phyloP scores from a whole-genome alignment of 441 rosid genomes.

The Viola pubescens region DNA sequence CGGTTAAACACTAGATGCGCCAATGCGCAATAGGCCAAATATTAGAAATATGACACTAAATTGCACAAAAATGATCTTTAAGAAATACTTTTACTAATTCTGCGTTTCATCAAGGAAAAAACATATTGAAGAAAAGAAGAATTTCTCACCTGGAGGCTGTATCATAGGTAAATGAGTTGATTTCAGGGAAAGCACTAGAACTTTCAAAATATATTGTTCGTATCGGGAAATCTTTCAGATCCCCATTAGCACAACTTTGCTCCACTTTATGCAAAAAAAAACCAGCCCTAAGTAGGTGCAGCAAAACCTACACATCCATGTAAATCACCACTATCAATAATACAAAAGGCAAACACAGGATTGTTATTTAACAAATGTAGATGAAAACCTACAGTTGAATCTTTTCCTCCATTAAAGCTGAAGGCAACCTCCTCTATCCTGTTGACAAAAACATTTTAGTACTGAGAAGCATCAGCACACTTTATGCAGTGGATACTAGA shows the following conservation, averaged over 20 bases:
- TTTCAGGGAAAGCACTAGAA: conserved; percentile 81
- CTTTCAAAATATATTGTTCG: conserved; percentile 92
- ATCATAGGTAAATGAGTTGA: conserved; percentile 83
- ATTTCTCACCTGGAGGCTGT: conserved; percentile 56
- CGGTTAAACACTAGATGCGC: neutral
- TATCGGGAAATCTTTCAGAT: conserved; percentile 56
- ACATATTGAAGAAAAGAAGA: neutral
- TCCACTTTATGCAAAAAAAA: conserved; percentile 62
- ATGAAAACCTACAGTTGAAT: conserved; percentile 73
- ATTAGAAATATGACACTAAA: neutral
- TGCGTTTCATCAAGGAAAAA: no score
- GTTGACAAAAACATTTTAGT: conserved; percentile 22
- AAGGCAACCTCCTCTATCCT: conserved; percentile 95
- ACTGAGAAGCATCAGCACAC: conserved; percentile 18
- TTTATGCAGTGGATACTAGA: conserved; percentile 4
- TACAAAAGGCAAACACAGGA: conserved; percentile 14
- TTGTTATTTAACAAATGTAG: conserved; percentile 10
- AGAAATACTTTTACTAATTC: neutral
- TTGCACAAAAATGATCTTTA: conserved; percentile 5
- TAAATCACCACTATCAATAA: conserved; percentile 14
- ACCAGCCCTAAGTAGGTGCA: conserved; percentile 98
- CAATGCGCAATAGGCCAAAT: conserved; percentile 6
- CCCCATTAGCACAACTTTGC: conserved; percentile 51
- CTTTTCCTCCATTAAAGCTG: conserved; percentile 99
- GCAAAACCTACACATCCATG: conserved; percentile 62